Conservation (phyloP, 805 yeast species). For the Kazachstania viticola region DNA sequence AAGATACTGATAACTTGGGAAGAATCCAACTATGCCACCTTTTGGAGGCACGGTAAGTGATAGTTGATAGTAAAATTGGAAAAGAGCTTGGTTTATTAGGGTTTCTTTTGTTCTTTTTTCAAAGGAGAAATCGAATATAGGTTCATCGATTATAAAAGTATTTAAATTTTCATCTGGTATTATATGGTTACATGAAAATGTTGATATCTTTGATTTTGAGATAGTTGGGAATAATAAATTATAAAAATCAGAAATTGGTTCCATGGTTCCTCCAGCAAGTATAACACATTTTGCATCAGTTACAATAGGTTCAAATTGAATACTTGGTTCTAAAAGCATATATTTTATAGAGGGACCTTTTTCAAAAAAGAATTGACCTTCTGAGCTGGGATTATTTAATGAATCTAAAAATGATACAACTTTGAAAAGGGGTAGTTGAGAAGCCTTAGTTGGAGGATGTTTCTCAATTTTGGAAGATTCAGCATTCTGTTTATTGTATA, state of each 20-base stretch:
- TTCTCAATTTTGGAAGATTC: slow-evolving; percentile 3
- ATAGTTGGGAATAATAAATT: slow-evolving; percentile 56
- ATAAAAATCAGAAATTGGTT: slow-evolving; percentile 65
- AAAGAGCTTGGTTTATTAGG: slow-evolving; percentile 34
- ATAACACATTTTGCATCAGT: slow-evolving; percentile 58
- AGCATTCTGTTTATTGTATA: not conserved
- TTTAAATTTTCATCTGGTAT: slow-evolving; percentile 59
- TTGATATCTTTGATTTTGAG: slow-evolving; percentile 30
- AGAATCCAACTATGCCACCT: slow-evolving; percentile 69
- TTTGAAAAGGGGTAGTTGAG: slow-evolving; percentile 49
- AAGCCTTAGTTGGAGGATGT: slow-evolving; percentile 3
- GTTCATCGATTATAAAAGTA: slow-evolving; percentile 40
- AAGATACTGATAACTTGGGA: slow-evolving; percentile 75
- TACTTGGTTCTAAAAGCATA: slow-evolving; percentile 70
- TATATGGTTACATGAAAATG: slow-evolving; percentile 72
- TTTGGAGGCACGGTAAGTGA: slow-evolving; percentile 34
- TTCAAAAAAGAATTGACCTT: slow-evolving; percentile 65
- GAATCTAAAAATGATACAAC: slow-evolving; percentile 53
- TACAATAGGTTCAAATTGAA: slow-evolving; percentile 52
- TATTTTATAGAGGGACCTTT: slow-evolving; percentile 40
- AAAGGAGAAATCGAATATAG: slow-evolving; percentile 55
- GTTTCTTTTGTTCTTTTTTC: slow-evolving; percentile 39
- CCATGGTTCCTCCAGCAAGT: slow-evolving; percentile 93
- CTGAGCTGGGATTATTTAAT: slow-evolving; percentile 61
- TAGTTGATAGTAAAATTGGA: slow-evolving; percentile 27